Evolutionary conservation across 2,329 filamentous ascomycete genomes (phyloP).

Genomic region (Sporothrix brunneoviolacea): DNA sequence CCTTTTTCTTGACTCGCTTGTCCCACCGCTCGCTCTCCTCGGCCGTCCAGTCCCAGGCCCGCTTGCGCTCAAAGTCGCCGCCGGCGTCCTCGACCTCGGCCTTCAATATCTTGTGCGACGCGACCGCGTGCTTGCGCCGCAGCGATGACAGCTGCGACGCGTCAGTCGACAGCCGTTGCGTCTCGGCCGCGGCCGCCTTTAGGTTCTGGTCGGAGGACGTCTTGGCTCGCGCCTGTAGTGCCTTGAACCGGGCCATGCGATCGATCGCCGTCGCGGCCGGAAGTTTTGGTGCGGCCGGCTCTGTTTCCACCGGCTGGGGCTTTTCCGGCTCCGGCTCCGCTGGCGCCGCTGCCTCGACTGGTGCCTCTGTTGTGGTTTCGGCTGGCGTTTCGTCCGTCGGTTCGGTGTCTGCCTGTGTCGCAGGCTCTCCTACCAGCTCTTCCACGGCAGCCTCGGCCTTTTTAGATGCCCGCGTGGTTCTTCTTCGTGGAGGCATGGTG

Average conservation of each 20-base stretch:
- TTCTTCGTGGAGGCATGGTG: constrained; percentile 11
- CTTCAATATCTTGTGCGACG: constrained; percentile 87
- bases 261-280: constrained; percentile 42
- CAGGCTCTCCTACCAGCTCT: neutral
- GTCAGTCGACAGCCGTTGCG: constrained; percentile 70
- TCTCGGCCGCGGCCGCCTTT: constrained; percentile 77
- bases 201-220: constrained; percentile 66
- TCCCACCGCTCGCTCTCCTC: constrained; percentile 96
- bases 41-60: constrained; percentile 97
- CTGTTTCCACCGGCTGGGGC: no score
- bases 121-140: constrained; percentile 79
- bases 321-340: neutral
- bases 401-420: neutral
- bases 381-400: neutral
- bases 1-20: constrained; percentile 79
- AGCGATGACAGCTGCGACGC: constrained; percentile 69
- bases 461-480: constrained; percentile 11
- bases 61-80: constrained; percentile 93
- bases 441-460: constrained; percentile 3
- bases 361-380: neutral
- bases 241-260: constrained; percentile 76
- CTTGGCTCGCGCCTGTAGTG: constrained; percentile 75
- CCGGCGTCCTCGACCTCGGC: constrained; percentile 79
- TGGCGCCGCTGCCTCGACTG: neutral
- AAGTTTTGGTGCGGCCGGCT: neutral